Evolutionary conservation across 306 rosid species (phyloP).

Genomic region (Quercus dentata): DNA sequence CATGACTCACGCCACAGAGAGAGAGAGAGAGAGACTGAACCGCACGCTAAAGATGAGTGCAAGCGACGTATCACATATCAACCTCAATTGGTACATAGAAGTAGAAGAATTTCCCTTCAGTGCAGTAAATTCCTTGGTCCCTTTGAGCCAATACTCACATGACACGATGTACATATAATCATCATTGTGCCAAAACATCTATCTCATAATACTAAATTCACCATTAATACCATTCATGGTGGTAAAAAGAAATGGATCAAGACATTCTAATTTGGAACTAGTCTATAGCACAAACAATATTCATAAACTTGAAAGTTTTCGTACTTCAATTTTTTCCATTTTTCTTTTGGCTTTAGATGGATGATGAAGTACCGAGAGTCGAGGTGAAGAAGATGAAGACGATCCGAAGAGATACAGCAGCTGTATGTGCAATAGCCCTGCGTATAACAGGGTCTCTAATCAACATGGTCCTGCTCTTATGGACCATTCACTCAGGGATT

Average conservation of each 20-base stretch:
- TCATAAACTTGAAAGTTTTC: too few relatives aligned
- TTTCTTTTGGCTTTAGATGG: conserved; percentile 13
- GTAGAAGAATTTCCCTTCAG: too few relatives aligned
- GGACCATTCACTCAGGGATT: conserved; percentile 36
- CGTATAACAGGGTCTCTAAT: conserved; percentile 25
- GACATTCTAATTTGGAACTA: not conserved
- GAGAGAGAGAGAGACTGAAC: too few relatives aligned
- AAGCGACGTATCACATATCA: too few relatives aligned
- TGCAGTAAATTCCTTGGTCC: too few relatives aligned
- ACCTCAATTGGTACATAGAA: too few relatives aligned
- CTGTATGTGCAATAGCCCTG: conserved; percentile 17
- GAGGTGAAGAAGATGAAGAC: conserved; percentile 14
- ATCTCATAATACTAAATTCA: not conserved
- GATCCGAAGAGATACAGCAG: not conserved
- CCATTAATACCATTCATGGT: not conserved
- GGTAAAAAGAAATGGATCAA: not conserved
- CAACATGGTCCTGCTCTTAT: conserved; percentile 29
- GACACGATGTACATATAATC: not conserved
- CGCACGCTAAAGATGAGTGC: too few relatives aligned
- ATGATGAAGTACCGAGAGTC: not conserved
- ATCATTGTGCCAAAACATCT: not conserved
- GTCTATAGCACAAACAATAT: too few relatives aligned
- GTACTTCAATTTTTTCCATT: not conserved
- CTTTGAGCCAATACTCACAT: not conserved
- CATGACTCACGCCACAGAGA: too few relatives aligned